These are phyloP conservation scores for Wickerhamiella qilinensis DNA, from an alignment of 805 yeast genomes.

Conservation along the genomic window DNA sequence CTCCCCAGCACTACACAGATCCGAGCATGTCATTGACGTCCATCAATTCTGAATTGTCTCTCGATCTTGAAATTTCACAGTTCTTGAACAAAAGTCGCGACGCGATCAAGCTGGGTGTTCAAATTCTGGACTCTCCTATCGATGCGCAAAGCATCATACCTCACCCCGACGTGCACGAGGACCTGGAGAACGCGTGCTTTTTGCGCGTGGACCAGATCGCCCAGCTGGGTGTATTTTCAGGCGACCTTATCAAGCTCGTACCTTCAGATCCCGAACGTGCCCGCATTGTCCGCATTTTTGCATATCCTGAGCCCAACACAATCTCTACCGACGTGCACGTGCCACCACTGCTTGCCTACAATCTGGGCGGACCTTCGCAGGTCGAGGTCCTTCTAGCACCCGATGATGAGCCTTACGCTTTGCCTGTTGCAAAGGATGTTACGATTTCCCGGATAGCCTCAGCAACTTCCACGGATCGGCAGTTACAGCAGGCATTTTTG, in stretches of 20 bases:
- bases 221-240: slow-evolving; percentile 47
- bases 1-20: neutral
- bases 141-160: slow-evolving; percentile 8
- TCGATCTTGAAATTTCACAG: slow-evolving; percentile 14
- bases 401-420: slow-evolving; percentile 7
- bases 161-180: slow-evolving; percentile 23
- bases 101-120: slow-evolving; percentile 2
- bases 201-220: slow-evolving; percentile 36
- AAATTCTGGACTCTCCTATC: slow-evolving; percentile 5
- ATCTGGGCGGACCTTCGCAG: slow-evolving; percentile 26
- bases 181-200: slow-evolving; percentile 30
- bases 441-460: slow-evolving; percentile 54
- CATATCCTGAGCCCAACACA: slow-evolving; percentile 49
- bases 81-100: slow-evolving; percentile 6
- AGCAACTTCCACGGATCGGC: slow-evolving; percentile 48
- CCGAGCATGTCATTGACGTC: neutral
- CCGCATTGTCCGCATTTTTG: slow-evolving; percentile 31
- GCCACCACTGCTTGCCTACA: slow-evolving; percentile 46
- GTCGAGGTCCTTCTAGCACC: slow-evolving; percentile 10
- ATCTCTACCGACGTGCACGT: slow-evolving; percentile 30
- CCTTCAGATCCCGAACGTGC: slow-evolving; percentile 2
- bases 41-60: neutral
- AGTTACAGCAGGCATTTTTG: slow-evolving; percentile 44
- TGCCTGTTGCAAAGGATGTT: slow-evolving; percentile 42
- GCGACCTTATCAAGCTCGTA: slow-evolving; percentile 35